phyloP scores from a whole-genome alignment of 2,329 filamentous ascomycete species.

The Aphanocladium album region DNA sequence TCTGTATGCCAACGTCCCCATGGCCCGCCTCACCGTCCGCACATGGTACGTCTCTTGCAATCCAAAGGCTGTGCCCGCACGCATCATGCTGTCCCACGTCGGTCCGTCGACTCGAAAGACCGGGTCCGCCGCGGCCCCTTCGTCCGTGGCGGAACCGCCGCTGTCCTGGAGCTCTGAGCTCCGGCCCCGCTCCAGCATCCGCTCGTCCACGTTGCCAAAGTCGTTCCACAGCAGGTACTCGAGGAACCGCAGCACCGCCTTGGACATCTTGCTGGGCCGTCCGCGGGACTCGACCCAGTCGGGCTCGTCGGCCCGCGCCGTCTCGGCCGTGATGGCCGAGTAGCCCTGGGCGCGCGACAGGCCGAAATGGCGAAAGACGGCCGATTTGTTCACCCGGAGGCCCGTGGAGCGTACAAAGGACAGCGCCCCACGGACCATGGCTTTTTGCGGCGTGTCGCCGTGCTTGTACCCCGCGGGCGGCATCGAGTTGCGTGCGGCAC shows the following conservation, averaged over 20 bases:
- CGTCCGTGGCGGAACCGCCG: neutral
- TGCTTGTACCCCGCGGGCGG: conserved; percentile 30
- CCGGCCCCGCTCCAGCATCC: neutral
- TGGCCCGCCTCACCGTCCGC: conserved; percentile 32
- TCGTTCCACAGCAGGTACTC: conserved; percentile 33
- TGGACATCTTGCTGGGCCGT: conserved; percentile 29
- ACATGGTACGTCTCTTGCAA: conserved; percentile 28
- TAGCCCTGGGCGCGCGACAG: conserved; percentile 35
- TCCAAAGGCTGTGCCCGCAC: conserved; percentile 27
- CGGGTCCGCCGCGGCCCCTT: neutral
- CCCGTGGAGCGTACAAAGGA: conserved; percentile 35
- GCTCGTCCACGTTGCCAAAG: conserved; percentile 20
- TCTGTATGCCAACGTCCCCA: conserved; percentile 33
- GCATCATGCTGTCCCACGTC: conserved; percentile 4
- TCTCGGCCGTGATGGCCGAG: conserved; percentile 27
- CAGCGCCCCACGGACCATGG: conserved; percentile 35
- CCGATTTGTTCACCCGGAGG: conserved; percentile 34
- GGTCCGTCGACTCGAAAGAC: neutral
- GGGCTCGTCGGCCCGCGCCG: conserved; percentile 27
- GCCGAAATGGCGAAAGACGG: conserved; percentile 36
- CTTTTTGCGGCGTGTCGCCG: conserved; percentile 33
- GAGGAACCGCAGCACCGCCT: conserved; percentile 32
- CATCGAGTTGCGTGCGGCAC: neutral
- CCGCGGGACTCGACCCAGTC: conserved; percentile 36
- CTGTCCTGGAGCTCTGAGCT: neutral